A percentile compares a stretch with the other conserved stretches of the same genome.
Evolutionary conservation across 805 yeast genomes (phyloP).

Genomic region (Cyberlindnera maritima): DNA sequence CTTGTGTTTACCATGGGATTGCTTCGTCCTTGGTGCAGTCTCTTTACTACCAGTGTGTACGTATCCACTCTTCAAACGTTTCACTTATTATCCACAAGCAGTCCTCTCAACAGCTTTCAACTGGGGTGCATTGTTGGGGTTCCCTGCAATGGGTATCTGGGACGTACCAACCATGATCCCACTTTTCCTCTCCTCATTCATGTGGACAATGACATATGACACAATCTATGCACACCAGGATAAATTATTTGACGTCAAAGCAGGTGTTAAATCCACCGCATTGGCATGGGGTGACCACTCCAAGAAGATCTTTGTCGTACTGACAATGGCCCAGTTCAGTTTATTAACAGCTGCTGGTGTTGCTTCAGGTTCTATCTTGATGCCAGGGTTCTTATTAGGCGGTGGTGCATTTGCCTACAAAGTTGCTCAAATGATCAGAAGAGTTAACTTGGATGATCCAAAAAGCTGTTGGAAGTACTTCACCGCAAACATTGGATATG

Average conservation of each 20-base stretch:
- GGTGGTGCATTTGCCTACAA: constrained; percentile 68
- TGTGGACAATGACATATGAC: constrained; percentile 96
- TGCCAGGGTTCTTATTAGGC: constrained; percentile 77
- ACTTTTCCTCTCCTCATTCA: constrained; percentile 68
- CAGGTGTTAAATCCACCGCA: constrained; percentile 95
- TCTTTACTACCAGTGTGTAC: constrained; percentile 78
- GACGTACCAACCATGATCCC: constrained; percentile 75
- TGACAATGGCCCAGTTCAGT: constrained; percentile 67
- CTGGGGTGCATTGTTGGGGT: constrained; percentile 94
- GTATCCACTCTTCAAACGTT: constrained; percentile 90
- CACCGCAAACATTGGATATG: constrained; percentile 72
- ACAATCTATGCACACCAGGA: constrained; percentile 98
- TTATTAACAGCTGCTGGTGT: constrained; percentile 66
- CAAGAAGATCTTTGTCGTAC: constrained; percentile 61
- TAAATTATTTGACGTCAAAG: constrained; percentile 78
- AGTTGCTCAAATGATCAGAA: constrained; percentile 61
- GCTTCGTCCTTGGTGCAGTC: constrained; percentile 79
- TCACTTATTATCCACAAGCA: constrained; percentile 94
- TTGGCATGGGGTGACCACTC: constrained; percentile 87
- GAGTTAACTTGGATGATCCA: constrained; percentile 79
- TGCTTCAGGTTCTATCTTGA: constrained; percentile 62
- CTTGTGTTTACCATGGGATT: constrained; percentile 69
- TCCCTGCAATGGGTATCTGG: constrained; percentile 93
- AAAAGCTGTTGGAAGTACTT: constrained; percentile 81
- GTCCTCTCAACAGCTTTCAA: constrained; percentile 78